Conservation (phyloP, 768 basidiomycete genomes). For the Kwoniella dendrophila region DNA sequence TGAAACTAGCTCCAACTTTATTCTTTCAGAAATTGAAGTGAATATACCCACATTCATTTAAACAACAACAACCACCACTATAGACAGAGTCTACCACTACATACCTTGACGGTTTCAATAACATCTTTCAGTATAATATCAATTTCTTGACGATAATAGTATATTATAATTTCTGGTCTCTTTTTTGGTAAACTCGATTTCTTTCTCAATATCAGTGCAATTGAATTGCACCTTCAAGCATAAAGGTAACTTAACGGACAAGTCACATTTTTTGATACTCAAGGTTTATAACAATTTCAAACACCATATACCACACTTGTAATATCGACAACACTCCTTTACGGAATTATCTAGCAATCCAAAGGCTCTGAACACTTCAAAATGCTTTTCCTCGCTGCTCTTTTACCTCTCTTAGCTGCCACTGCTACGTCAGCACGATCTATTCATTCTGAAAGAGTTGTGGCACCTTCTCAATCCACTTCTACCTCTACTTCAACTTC, state of each 20-base stretch:
- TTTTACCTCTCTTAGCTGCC: conserved; percentile 16
- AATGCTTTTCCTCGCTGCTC: conserved; percentile 7
- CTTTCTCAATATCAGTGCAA: not conserved
- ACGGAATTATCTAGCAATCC: not conserved
- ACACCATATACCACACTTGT: no score
- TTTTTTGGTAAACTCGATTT: not conserved
- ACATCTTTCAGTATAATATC: no score
- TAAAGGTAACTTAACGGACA: not conserved
- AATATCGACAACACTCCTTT: no score
- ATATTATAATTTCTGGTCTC: no score
- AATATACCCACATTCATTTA: conserved; percentile 10
- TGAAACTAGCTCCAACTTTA: conserved; percentile 7
- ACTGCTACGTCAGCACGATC: conserved; percentile 13
- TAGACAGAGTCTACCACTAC: conserved; percentile 1
- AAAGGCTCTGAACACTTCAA: not conserved
- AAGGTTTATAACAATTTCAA: no score
- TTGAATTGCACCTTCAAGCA: not conserved
- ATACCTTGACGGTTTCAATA: no score
- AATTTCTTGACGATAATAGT: no score
- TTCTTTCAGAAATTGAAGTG: conserved; percentile 2
- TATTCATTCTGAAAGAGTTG: not conserved
- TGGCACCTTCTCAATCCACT: not conserved
- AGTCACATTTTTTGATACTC: not conserved
- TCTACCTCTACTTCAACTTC: not conserved
- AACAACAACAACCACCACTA: not conserved